Conservation (phyloP, 2,329 filamentous ascomycete species). For the Aspergillus neotritici region DNA sequence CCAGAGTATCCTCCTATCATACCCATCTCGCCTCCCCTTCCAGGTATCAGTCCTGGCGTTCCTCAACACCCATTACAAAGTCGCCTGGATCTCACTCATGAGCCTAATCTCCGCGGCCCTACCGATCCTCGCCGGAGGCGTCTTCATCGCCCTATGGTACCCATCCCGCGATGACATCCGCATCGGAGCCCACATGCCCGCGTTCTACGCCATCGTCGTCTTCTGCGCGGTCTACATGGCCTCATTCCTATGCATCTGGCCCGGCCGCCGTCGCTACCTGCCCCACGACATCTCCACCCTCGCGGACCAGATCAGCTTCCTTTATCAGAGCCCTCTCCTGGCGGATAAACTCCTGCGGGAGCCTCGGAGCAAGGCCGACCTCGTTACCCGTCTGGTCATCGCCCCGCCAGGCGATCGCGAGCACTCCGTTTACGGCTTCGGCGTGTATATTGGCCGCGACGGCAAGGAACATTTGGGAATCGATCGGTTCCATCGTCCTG, state of each 20-base stretch:
- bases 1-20: conserved; percentile 52
- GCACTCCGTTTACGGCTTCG: conserved; percentile 50
- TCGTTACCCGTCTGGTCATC: conserved; percentile 63
- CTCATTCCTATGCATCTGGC: conserved; percentile 58
- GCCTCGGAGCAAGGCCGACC: conserved; percentile 60
- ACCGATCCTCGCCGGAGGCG: conserved; percentile 55
- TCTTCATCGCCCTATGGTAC: conserved; percentile 59
- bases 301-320: conserved; percentile 71
- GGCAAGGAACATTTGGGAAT: conserved; percentile 56
- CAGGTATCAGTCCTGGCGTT: conserved; percentile 49
- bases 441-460: conserved; percentile 53
- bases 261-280: conserved; percentile 57
- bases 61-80: conserved; percentile 52
- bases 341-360: conserved; percentile 68
- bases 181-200: conserved; percentile 68
- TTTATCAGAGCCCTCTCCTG: conserved; percentile 66
- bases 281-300: conserved; percentile 69
- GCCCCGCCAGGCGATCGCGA: conserved; percentile 36
- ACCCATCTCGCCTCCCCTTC: conserved; percentile 50
- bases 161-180: conserved; percentile 39
- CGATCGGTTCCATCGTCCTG: conserved; percentile 48
- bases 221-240: conserved; percentile 65
- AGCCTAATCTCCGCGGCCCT: conserved; percentile 49
- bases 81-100: conserved; percentile 52
- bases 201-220: conserved; percentile 66